Evolutionary conservation across 805 yeast genomes (phyloP), one percentile per base, ranked within the genome.

Genomic region (Nakazawaea laoshanensis): DNA sequence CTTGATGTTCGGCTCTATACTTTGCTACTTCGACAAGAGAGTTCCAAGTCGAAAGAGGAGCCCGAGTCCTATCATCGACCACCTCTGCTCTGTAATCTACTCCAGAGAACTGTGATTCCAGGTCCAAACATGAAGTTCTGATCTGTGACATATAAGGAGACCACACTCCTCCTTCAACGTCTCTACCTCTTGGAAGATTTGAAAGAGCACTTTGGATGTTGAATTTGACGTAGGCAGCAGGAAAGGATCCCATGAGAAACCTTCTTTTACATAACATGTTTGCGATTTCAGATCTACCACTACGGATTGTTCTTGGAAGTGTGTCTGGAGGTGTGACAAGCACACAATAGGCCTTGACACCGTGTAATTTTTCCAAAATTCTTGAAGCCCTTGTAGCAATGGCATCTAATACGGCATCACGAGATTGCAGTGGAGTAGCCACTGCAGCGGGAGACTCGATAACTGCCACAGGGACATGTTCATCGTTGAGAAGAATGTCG

Each of bases 281-380:
- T 1, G 97, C 97, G 41, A 92, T 81, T 45, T 92, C 97, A 14
- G 85, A 65, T 7, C 96, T 79, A 15, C 95, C 95, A 53, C 84
- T 76, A 44, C 92, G 63, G 47, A 76, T 63, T 20, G 94, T 79
- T 48, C 95, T 72, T 3, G 98, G 96, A 17, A 92, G 61, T 0
- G 87, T 66, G 37, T 84, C 84, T 16, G 83, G 79, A 17, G 85
- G 80, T 1, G 89, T 80, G 3, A 88, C 77, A 40, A 86, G 49
- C 2, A 88, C 77, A 53, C 96, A 87, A 49, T 79, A 82, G 2
- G 88, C 74, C 20, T 92, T 67, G 30, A 92, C 77, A 38, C 70
- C 70, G 49, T 92, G 96, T 43, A 63, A 67, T 43, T 66, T 63
- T 33, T 62, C 65, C 29, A 77, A 46, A 4, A 64, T 57, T 3